Conservation (phyloP, 176 grass and related monocot species). For the Paspalum notatum region DNA sequence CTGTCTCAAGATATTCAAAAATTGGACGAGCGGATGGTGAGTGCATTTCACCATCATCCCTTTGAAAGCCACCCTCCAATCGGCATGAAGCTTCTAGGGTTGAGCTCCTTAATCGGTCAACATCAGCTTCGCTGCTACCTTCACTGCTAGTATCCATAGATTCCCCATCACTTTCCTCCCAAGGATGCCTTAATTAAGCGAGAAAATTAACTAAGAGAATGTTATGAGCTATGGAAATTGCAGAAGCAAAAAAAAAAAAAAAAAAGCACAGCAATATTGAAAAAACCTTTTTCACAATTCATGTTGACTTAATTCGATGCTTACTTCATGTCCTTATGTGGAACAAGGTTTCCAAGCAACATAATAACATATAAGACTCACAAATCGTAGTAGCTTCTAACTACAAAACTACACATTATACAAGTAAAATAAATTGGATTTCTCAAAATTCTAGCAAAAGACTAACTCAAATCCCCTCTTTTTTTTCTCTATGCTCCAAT, state of each 20-base stretch:
- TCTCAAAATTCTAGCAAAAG: neutral
- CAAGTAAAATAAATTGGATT: neutral
- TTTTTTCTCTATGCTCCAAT: constrained; percentile 1
- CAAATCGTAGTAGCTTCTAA: neutral
- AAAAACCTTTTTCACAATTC: neutral
- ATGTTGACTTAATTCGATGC: neutral
- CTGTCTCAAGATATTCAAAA: constrained; percentile 84
- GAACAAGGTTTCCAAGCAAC: neutral
- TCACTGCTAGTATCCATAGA: constrained; percentile 75
- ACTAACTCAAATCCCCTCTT: neutral
- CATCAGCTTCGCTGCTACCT: constrained; percentile 59
- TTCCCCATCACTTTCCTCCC: constrained; percentile 80
- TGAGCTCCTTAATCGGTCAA: constrained; percentile 47
- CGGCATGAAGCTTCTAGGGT: constrained; percentile 36
- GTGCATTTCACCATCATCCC: constrained; percentile 52
- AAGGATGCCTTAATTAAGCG: constrained; percentile 59
- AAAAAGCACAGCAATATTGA: neutral
- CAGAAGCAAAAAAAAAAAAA: constrained; percentile 24
- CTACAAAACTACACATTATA: constrained; percentile 2
- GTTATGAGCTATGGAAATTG: constrained; percentile 7
- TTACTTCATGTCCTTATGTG: neutral
- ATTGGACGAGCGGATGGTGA: constrained; percentile 48
- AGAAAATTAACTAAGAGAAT: constrained; percentile 49
- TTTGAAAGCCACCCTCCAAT: constrained; percentile 49
- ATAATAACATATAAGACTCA: constrained; percentile 1